Conservation (phyloP, 345 rosid species). For the Aquilaria malaccensis region DNA sequence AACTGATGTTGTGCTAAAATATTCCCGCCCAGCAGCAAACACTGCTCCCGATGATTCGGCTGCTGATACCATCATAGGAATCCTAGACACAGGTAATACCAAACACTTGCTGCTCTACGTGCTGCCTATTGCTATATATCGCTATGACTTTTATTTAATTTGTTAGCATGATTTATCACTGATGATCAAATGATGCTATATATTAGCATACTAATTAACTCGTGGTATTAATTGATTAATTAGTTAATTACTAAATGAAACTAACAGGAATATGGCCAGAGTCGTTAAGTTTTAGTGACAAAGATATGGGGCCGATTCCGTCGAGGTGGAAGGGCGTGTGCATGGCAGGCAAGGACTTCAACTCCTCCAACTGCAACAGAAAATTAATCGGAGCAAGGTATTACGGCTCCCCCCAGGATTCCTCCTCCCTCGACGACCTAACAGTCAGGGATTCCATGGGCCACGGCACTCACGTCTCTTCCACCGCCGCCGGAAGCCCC, state of each 20-base stretch:
- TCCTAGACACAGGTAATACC: conserved; percentile 57
- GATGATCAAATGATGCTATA: too few relatives aligned
- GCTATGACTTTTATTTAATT: too few relatives aligned
- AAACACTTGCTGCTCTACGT: neutral
- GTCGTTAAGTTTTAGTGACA: conserved; percentile 67
- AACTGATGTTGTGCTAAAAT: conserved; percentile 30
- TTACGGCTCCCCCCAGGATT: conserved; percentile 30
- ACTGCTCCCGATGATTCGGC: conserved; percentile 22
- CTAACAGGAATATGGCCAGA: conserved; percentile 80
- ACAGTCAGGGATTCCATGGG: conserved; percentile 63
- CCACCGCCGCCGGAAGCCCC: conserved; percentile 59
- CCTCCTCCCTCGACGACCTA: conserved; percentile 4
- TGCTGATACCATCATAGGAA: conserved; percentile 50
- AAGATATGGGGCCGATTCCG: conserved; percentile 53
- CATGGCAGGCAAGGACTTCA: conserved; percentile 33
- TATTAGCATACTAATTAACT: too few relatives aligned
- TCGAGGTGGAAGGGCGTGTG: conserved; percentile 74
- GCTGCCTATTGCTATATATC: too few relatives aligned
- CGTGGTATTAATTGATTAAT: too few relatives aligned
- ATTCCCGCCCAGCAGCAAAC: conserved; percentile 13
- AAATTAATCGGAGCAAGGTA: conserved; percentile 80
- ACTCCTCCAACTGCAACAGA: conserved; percentile 64
- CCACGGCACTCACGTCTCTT: conserved; percentile 75
- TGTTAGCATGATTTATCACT: too few relatives aligned
- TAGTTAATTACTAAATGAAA: too few relatives aligned